Base-by-base conservation (phyloP, 1,139 yeast genomes). In the Hyphopichia wangnamkhiaoensis region DNA sequence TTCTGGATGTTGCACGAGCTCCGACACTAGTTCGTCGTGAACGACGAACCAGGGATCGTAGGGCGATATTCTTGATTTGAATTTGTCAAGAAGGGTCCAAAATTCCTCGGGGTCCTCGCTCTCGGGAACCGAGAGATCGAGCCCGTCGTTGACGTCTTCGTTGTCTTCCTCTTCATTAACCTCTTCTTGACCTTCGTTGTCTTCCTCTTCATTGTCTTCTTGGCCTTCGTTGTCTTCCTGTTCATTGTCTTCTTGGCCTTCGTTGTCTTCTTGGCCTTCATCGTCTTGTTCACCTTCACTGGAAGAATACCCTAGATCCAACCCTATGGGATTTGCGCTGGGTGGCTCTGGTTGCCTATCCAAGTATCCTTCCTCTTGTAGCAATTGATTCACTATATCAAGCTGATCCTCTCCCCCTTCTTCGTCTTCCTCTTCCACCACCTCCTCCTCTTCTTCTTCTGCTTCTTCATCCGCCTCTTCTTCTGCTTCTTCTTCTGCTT, bases 1-100 rank as follows among this genome's bases (percentile, higher is more conserved):
- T n/a, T 54, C 61, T 1, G 74, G 67, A 27, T 48, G 40, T 30
- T 54, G 53, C 8, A 56, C 59, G 16, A 71, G 52, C 15, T 61
- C 63, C 2, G 50, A 35, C 9, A 68, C 53, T 14, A 65, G 47
- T 20, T 65, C 69, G 38, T 71, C 76, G 43, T 69, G 70, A 1
- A 71, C 60, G 20, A 72, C 43, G 36, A 56, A 55, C 72, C 76
- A 72, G 2, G 73, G 63, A 32, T 70, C 70, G 46, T 56, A 66
- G 18, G 54, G 36, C 4, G 71, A 63, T 16, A 71, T 63, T 28
- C 46, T 44, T 18, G 52, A 44, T 29, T 53, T 44, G 37, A 53
- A 52, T 5, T 41, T 31, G 23, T 63, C 58, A 5, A 72, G 54
- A 15, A 71, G 51, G 2, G 36, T 32, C 4, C 42, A 40, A 42